A percentile compares a stretch with the other conserved stretches of the same genome.
Conservation (phyloP, 192 early-diverging fungal species). For the Backusella australiensis region DNA sequence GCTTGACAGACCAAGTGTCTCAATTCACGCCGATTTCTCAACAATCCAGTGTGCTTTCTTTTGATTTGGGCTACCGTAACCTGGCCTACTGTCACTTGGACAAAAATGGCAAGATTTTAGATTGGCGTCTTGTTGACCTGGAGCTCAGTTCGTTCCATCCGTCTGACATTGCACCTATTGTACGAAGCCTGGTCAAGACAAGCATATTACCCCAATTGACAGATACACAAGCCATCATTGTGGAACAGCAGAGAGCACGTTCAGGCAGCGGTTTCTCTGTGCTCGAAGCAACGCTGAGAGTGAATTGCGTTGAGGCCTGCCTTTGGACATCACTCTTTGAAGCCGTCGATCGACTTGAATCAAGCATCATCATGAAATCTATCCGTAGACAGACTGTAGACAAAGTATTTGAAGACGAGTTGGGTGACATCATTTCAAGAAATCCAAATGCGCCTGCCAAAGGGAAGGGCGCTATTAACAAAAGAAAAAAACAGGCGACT, state of each 20-base stretch:
- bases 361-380: constrained; percentile 5
- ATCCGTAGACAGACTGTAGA: constrained; percentile 17
- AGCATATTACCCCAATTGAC: constrained; percentile 17
- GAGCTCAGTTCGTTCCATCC: constrained; percentile 18
- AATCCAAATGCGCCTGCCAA: not conserved
- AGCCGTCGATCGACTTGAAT: not conserved
- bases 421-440: not conserved
- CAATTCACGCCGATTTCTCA: not conserved
- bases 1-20: not conserved
- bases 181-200: constrained; percentile 12
- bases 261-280: constrained; percentile 31
- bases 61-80: constrained; percentile 53
- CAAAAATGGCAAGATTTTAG: constrained; percentile 28
- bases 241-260: constrained; percentile 47
- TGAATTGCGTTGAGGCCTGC: constrained; percentile 44
- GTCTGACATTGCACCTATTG: not conserved
- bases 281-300: constrained; percentile 37
- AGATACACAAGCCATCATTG: constrained; percentile 12
- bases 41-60: constrained; percentile 37
- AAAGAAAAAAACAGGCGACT: constrained; percentile 30
- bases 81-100: constrained; percentile 46
- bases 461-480: not conserved
- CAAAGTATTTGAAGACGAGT: not conserved
- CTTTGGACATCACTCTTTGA: constrained; percentile 33
- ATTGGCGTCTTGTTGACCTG: constrained; percentile 44